Evolutionary conservation across 495 filamentous ascomycete genomes (phyloP), one percentile per base, ranked within the genome.

Genomic region (Hypoxylon crocopeplum): DNA sequence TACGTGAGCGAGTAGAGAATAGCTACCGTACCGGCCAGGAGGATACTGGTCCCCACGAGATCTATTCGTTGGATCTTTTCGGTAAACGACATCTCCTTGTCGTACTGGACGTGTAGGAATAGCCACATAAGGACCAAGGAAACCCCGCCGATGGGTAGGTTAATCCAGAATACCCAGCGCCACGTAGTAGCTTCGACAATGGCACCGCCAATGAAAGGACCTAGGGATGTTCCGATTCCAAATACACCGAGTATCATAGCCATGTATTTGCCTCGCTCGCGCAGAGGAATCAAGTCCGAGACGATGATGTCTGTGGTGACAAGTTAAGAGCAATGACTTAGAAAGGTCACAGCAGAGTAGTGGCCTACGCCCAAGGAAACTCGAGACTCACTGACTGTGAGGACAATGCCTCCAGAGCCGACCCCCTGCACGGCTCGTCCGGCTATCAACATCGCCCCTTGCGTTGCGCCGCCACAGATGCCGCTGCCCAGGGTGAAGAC

Each of bases 341-440:
- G n/a, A n/a, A n/a, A n/a, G n/a, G n/a, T n/a, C n/a, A n/a, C n/a
- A n/a, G n/a, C n/a, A n/a, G n/a, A n/a, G n/a, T n/a, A n/a, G n/a
- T n/a, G n/a, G n/a, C n/a, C n/a, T n/a, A n/a, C n/a, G n/a, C n/a
- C n/a, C n/a, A n/a, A n/a, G n/a, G n/a, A n/a, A n/a, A n/a, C n/a
- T n/a, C n/a, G n/a, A n/a, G n/a, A n/a, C n/a, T n/a, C n/a, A n/a
- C n/a, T n/a, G 24, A 8, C 24, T 27, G 24, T 3, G 8, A 27
- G 24, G 8, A 90, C 78, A 25, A 92, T 79, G 1, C 90, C 90
- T 53, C 89, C 90, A 30, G 86, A 86, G 8, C 89, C 91, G 13
- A 86, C 72, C 48, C 90, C 90, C 64, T 93, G 90, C 24, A 94
- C 75, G 0, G 85, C 84, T 64, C 90, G 76, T 11, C 88, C 90